phyloP scores from a whole-genome alignment of 371 early-diverging fungal species.

The Circinella umbellata region DNA sequence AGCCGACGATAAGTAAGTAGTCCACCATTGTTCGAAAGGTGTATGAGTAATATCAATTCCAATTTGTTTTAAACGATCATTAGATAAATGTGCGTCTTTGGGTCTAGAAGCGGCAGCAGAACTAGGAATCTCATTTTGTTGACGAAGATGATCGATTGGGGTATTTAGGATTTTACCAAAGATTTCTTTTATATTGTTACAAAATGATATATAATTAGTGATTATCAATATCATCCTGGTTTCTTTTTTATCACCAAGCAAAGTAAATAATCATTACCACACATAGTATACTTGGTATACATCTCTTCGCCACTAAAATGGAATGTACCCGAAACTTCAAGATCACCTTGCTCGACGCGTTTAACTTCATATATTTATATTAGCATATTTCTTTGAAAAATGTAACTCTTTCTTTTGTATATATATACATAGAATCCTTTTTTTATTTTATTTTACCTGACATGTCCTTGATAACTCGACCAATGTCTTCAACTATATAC shows the following conservation, averaged over 20 bases:
- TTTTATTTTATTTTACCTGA: slow-evolving; percentile 32
- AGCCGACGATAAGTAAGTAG: slow-evolving; percentile 5
- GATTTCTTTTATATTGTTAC: slow-evolving; percentile 33
- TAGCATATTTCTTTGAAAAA: neutral
- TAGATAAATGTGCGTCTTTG: slow-evolving; percentile 68
- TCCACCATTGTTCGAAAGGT: slow-evolving; percentile 65
- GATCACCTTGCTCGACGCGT: slow-evolving; percentile 9
- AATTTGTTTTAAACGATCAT: slow-evolving; percentile 52
- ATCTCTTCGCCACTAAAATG: slow-evolving; percentile 72
- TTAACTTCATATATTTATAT: neutral
- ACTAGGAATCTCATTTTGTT: slow-evolving; percentile 37
- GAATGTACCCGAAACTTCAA: slow-evolving; percentile 59
- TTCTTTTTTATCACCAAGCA: too few species aligned
- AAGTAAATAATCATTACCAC: slow-evolving; percentile 39
- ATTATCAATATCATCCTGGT: slow-evolving; percentile 6
- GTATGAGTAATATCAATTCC: slow-evolving; percentile 59
- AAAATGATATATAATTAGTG: too few species aligned
- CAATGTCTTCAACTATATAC: slow-evolving; percentile 66
- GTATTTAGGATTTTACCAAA: slow-evolving; percentile 56
- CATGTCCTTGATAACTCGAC: slow-evolving; percentile 67
- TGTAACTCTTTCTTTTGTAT: too few species aligned
- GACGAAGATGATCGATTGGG: slow-evolving; percentile 59
- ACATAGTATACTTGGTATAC: slow-evolving; percentile 83
- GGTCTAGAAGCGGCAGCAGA: slow-evolving; percentile 66
- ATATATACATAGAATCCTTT: neutral